phyloP scores from a whole-genome alignment of 2,329 filamentous ascomycete species.

The Annulohypoxylon truncatum region DNA sequence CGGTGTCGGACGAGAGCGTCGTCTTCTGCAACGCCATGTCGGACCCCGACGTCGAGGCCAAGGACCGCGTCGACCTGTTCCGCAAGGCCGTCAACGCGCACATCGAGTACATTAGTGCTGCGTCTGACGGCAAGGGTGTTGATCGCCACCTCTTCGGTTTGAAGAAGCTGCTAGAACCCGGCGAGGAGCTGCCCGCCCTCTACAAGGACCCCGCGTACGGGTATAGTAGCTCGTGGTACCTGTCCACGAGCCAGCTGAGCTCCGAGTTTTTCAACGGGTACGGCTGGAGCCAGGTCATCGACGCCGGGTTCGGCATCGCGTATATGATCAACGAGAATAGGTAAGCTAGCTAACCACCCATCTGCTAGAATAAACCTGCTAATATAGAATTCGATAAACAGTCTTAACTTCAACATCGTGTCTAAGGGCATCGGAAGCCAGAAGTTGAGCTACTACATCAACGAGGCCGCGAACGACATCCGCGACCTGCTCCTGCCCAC shows the following conservation, averaged over 20 bases:
- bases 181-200: conserved; percentile 83
- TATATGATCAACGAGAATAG: conserved; percentile 99
- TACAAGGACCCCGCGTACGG: conserved; percentile 87
- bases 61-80: conserved; percentile 79
- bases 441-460: conserved; percentile 95
- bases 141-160: conserved; percentile 97
- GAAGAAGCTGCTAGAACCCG: conserved; percentile 86
- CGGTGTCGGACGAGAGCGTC: conserved; percentile 89
- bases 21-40: conserved; percentile 90
- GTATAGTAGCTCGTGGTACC: conserved; percentile 90
- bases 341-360: conserved; percentile 57
- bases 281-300: conserved; percentile 97
- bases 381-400: conserved; percentile 56
- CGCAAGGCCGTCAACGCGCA: conserved; percentile 84
- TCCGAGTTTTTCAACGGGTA: conserved; percentile 99
- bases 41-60: conserved; percentile 71
- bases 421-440: conserved; percentile 91
- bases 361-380: conserved; percentile 9
- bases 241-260: conserved; percentile 89
- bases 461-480: conserved; percentile 91
- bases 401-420: conserved; percentile 97
- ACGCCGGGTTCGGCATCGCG: conserved; percentile 95
- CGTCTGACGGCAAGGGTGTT: conserved; percentile 91
- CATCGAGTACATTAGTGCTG: conserved; percentile 89
- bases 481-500: conserved; percentile 86